Conservation (phyloP, 2,329 filamentous ascomycete genomes). For the Aspergillus neotritici region DNA sequence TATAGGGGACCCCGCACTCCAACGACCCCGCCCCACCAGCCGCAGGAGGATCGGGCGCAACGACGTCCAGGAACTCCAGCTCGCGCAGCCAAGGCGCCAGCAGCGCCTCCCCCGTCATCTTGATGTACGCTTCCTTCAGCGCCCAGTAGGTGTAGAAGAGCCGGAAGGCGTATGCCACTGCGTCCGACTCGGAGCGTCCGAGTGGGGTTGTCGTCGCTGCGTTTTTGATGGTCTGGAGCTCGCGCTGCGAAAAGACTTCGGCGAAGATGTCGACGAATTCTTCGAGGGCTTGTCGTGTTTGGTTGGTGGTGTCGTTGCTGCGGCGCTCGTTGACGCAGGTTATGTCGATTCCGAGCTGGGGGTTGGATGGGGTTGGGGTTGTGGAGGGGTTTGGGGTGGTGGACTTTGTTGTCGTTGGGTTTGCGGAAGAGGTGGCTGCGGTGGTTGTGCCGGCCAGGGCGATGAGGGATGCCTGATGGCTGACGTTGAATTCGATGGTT, state of each 20-base stretch:
- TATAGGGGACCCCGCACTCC: constrained; percentile 34
- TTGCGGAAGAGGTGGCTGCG: constrained; percentile 8
- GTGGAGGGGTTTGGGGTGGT: background rate
- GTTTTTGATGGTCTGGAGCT: constrained; percentile 51
- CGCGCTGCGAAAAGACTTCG: constrained; percentile 54
- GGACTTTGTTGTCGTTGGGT: background rate
- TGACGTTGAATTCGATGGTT: constrained; percentile 58
- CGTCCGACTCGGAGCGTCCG: constrained; percentile 13
- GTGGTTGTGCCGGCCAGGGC: constrained; percentile 48
- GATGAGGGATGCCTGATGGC: constrained; percentile 60
- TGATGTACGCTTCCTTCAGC: constrained; percentile 62
- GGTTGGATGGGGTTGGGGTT: constrained; percentile 9
- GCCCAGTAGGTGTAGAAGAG: constrained; percentile 62
- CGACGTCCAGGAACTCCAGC: constrained; percentile 56
- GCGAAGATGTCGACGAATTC: constrained; percentile 56
- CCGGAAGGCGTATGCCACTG: constrained; percentile 53
- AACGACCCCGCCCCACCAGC: constrained; percentile 1
- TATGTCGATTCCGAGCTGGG: constrained; percentile 56
- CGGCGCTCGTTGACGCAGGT: constrained; percentile 55
- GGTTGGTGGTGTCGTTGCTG: constrained; percentile 45
- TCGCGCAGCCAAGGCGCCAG: constrained; percentile 56
- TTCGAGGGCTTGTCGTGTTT: constrained; percentile 46
- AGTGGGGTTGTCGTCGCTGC: constrained; percentile 22
- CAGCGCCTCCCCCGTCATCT: constrained; percentile 60
- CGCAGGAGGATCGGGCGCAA: constrained; percentile 37